Base-by-base conservation (phyloP, 2,329 filamentous ascomycete species). In the Trichophyton simii region DNA sequence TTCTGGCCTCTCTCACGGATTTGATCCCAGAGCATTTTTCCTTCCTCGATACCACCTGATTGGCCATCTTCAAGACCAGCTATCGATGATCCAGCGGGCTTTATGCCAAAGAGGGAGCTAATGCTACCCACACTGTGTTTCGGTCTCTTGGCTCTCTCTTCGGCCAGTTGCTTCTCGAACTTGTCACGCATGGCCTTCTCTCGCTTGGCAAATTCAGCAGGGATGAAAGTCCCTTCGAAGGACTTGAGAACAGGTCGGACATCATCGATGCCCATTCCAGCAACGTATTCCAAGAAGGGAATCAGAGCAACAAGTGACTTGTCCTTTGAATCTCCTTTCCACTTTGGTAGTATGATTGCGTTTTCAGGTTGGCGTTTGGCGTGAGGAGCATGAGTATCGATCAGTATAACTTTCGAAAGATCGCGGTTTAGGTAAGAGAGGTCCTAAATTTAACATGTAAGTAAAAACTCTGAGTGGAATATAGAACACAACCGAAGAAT, bases 401-500 rank as follows among this genome's bases (percentile, higher is more conserved):
- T 83, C 68, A 99, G 86, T 72, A 99, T 90, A 57, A 95, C 90
- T 78, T 97, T 97, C 66, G 88, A 94, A 38, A 96, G 82, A 70
- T 96, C 91, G 63, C 94, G 89, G 79, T 99, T 99, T 57, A 99
- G 84, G 76, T 96, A 97, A 1, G 91, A 91, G n/a, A 99, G 84
- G 72, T 99, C 94, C 89, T 95, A 68, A 15, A 22, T 36, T 13
- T 18, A 28, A 25, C 44, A 42, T 42, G 20, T 69, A 60, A 65
- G 64, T 64, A 63, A 66, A 62, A 42, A n/a, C 2, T 20, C 22
- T 42, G 5, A 3, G n/a, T 36, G 9, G 25, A 38, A 48, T 55
- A n/a, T 18, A 3, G 8, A 60, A n/a, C 22, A 20, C 46, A 50
- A 9, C 58, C 11, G 28, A 57, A 20, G 15, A 34, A 77, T 66